Evolutionary conservation across 2,329 filamentous ascomycete genomes (phyloP), one percentile per base, ranked within the genome.

Genomic region (Neonectria neomacrospora): DNA sequence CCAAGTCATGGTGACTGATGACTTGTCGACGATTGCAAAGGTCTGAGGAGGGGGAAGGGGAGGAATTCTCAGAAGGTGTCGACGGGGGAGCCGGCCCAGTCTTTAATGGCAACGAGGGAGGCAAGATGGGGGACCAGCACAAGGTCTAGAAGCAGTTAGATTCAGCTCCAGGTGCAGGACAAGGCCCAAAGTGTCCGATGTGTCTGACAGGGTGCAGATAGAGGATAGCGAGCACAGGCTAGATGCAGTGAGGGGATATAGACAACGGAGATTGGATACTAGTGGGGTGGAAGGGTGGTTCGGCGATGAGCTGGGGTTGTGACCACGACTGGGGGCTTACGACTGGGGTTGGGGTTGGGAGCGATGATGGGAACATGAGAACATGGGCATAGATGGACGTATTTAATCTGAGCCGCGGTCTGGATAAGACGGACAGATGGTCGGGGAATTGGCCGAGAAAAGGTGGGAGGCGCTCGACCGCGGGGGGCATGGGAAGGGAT

Each of bases 1-100:
- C 83, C 82, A 86, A 71, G 76, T 78, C 83, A 85, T 86, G 45
- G 55, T 71, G 67, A 54, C 42, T 54, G 14, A 39, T 23, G 45
- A 30, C 32, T 42, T 23, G 12, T 26, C 20, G 45, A 48, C 2
- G 51, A 47, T 34, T 51, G 39, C 34, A 47, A 30, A 58, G 47
- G 26, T 20, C 28, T 30, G 20, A 50, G 11, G 41, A n/a, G 37
- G 47, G 54, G 30, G 50, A 20, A 28, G 20, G n/a, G 32, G 26
- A 30, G 18, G 23, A 23, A 23, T 39, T 44, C 20, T 32, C 37
- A 55, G 32, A 39, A 11, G 9, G 30, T 14, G 30, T 51, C 3
- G 18, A 41, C 44, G 50, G 11, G 34, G 55, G 54, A 32, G 22
- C 34, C 26, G 34, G 34, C 28, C 47, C 50, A 44, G 50, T 30